Percentiles rank a stretch among this genome's conserved stretches.
Conservation (phyloP, 805 yeast genomes). For the Metschnikowia santaceciliae region DNA sequence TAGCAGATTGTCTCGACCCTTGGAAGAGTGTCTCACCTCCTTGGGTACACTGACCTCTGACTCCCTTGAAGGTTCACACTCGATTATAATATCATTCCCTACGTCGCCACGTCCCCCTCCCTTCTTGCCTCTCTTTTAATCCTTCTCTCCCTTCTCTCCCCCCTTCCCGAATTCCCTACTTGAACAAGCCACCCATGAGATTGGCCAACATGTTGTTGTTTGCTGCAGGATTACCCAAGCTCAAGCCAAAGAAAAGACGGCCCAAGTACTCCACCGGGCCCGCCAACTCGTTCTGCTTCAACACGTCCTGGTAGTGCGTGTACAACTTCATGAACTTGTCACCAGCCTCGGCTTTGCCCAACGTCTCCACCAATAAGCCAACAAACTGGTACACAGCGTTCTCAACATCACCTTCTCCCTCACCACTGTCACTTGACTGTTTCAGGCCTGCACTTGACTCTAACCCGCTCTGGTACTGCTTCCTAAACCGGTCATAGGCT, state of each 20-base stretch:
- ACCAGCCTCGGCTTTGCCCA: constrained; percentile 47
- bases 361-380: constrained; percentile 58
- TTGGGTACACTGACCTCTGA: too few relatives aligned
- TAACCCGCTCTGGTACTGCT: constrained; percentile 4
- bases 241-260: constrained; percentile 55
- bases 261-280: constrained; percentile 57
- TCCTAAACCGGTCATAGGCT: constrained; percentile 22
- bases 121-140: too few relatives aligned
- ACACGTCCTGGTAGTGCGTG: constrained; percentile 42
- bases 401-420: too few relatives aligned
- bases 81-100: too few relatives aligned
- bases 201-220: constrained; percentile 44
- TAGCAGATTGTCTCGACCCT: too few relatives aligned
- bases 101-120: neutral
- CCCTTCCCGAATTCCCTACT: constrained; percentile 14
- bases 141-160: neutral
- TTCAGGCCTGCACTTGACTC: too few relatives aligned
- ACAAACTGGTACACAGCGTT: constrained; percentile 54
- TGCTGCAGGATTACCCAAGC: constrained; percentile 33
- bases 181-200: constrained; percentile 61
- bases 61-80: too few relatives aligned
- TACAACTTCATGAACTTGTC: constrained; percentile 53
- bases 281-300: constrained; percentile 32
- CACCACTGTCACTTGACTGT: too few relatives aligned
- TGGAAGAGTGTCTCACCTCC: too few relatives aligned